A percentile compares a stretch with the other conserved stretches of the same genome.
Conservation (phyloP, 495 filamentous ascomycete species). For the Penicillium dipodomyicola region DNA sequence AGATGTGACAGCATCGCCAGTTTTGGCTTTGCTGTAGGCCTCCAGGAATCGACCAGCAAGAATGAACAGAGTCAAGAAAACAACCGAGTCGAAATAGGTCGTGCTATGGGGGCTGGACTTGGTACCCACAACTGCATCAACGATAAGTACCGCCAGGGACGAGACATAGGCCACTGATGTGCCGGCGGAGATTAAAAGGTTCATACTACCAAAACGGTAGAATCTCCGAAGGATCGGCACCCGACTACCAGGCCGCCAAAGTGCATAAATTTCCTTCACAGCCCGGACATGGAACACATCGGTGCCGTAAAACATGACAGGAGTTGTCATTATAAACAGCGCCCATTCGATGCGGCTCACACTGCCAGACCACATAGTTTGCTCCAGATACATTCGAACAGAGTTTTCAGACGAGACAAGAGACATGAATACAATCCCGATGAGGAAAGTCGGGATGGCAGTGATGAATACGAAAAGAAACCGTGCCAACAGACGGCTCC, state of each 20-base stretch:
- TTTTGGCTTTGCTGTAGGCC: constrained; percentile 88
- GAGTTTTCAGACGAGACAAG: constrained; percentile 60
- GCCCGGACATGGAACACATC: constrained; percentile 82
- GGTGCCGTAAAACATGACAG: constrained; percentile 84
- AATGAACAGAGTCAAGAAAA: constrained; percentile 90
- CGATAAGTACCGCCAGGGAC: constrained; percentile 74
- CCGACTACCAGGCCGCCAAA: constrained; percentile 80
- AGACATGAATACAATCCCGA: constrained; percentile 90
- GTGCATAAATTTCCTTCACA: constrained; percentile 69
- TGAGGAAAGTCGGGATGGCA: constrained; percentile 82
- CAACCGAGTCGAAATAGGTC: constrained; percentile 91
- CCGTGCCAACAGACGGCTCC: constrained; percentile 58
- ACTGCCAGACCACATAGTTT: constrained; percentile 65
- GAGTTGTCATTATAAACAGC: constrained; percentile 81
- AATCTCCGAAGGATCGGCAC: constrained; percentile 75
- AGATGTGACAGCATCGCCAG: constrained; percentile 81
- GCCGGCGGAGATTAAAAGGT: constrained; percentile 84
- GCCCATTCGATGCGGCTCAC: constrained; percentile 78
- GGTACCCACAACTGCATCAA: constrained; percentile 53
- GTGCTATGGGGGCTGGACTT: constrained; percentile 47
- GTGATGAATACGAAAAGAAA: constrained; percentile 67
- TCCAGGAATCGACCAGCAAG: constrained; percentile 79
- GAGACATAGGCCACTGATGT: constrained; percentile 87
- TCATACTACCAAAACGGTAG: constrained; percentile 95
- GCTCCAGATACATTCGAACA: constrained; percentile 61